Percentiles rank a stretch among this genome's conserved stretches.
These are phyloP conservation scores for Pleurotus platypus DNA, from an alignment of 768 basidiomycete species.

Conservation along the genomic window DNA sequence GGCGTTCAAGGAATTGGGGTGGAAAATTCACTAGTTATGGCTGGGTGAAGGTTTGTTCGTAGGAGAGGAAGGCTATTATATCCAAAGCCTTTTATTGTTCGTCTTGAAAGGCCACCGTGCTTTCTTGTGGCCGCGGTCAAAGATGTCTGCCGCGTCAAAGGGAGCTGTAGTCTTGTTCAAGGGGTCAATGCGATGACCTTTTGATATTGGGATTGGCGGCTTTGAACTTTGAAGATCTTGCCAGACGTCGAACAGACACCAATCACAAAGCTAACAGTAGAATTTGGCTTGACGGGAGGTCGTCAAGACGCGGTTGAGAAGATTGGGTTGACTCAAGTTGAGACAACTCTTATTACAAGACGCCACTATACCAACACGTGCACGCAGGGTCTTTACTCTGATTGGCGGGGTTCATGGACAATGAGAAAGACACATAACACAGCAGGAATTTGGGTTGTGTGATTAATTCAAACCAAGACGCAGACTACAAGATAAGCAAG, in stretches of 20 bases:
- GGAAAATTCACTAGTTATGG: background rate
- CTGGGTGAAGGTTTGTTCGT: too few species aligned
- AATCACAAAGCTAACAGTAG: background rate
- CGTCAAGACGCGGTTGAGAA: background rate
- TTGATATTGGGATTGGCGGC: background rate
- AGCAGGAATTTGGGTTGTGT: too few species aligned
- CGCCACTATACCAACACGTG: too few species aligned
- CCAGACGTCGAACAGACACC: background rate
- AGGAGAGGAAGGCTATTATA: slow-evolving; percentile 2
- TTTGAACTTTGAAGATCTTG: background rate
- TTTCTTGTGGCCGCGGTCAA: background rate
- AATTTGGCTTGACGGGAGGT: background rate
- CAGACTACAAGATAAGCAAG: too few species aligned
- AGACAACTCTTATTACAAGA: background rate
- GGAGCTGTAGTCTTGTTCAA: background rate
- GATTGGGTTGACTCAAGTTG: background rate
- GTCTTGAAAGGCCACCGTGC: slow-evolving; percentile 6
- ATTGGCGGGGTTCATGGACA: too few species aligned
- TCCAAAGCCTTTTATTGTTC: slow-evolving; percentile 7
- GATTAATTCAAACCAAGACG: too few species aligned
- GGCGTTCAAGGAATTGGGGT: background rate
- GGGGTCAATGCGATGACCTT: background rate
- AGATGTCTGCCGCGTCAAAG: slow-evolving; percentile 3
- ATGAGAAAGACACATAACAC: too few species aligned
- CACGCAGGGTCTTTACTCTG: too few species aligned